Base-by-base conservation (phyloP, 2,329 filamentous ascomycete species). In the Colletotrichum chrysophilum region DNA sequence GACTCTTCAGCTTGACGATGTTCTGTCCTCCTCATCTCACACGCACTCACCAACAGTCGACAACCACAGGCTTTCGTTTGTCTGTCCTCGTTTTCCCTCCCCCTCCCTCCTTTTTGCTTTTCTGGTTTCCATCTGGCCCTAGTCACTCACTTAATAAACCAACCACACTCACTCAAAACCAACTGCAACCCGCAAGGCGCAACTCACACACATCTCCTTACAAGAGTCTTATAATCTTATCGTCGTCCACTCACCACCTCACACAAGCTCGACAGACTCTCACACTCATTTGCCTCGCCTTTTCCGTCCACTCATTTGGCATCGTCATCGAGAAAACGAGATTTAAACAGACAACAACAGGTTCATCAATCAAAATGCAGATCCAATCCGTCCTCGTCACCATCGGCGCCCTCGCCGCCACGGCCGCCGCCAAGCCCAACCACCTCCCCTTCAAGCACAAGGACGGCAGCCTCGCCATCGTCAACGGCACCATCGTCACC, bases 401-500 rank as follows among this genome's bases (percentile, higher is more conserved):
- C 58, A 78, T 77, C 67, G 77, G 76, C 70, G 79, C 79, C 73
- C 70, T 78, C 61, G 75, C 75, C 18, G 48, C 36, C 48, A 36
- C 72, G 28, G 71, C 26, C 28, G 26, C 65, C 21, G 70, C 52
- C 18, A 60, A 28, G 24, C 56, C 56, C 70, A n/a, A 60, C 75
- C 32, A 60, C 48, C 34, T 60, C 70, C n/a, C 66, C 70, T 38
- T 60, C 56, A 26, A 71, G 66, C 30, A 66, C 61, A 56, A 56
- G 8, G 24, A 60, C 61, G n/a, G 61, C 61, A 65, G 21, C 14
- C 66, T 28, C 71, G 71, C 73, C 60, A 68, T 18, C n/a, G 34
- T 38, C 70, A 77, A 82, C 79, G 77, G 78, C 66, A 81, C 81
- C 66, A 77, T 78, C 26, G 79, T 80, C 66, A 85, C 83, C 76